Evolutionary conservation across 192 early-diverging fungal species (phyloP).

Genomic region (Coemansia erecta): DNA sequence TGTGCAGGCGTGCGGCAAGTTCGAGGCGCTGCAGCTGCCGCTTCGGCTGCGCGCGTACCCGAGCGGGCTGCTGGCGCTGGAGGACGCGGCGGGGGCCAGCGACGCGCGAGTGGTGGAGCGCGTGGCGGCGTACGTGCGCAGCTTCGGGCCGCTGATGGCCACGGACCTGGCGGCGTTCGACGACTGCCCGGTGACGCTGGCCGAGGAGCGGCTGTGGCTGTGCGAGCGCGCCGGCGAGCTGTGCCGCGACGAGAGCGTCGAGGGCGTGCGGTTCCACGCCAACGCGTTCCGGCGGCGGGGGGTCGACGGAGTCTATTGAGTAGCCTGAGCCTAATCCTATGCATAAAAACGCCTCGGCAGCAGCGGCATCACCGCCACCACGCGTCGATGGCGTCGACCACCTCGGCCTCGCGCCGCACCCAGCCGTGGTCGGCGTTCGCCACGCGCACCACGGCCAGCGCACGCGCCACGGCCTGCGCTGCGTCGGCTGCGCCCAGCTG

Average conservation of each 20-base stretch:
- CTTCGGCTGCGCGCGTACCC: conserved; percentile 74
- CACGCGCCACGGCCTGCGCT: conserved; percentile 18
- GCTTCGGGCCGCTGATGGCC: conserved; percentile 62
- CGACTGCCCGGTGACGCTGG: conserved; percentile 43
- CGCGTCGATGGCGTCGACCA: conserved; percentile 32
- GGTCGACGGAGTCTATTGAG: too few relatives aligned
- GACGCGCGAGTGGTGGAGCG: conserved; percentile 68
- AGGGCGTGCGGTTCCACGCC: conserved; percentile 80
- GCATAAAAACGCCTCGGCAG: neutral
- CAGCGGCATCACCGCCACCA: conserved; percentile 26
- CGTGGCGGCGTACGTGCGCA: conserved; percentile 54
- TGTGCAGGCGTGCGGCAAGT: conserved; percentile 69
- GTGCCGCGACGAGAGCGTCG: conserved; percentile 86
- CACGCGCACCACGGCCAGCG: conserved; percentile 24
- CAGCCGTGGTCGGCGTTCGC: conserved; percentile 49
- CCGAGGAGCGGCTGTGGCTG: conserved; percentile 59
- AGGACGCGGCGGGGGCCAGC: conserved; percentile 58
- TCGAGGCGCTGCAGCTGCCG: conserved; percentile 66
- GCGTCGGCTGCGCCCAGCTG: conserved; percentile 11
- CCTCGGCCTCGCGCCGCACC: conserved; percentile 47
- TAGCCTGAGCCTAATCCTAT: too few relatives aligned
- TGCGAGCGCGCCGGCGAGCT: conserved; percentile 74
- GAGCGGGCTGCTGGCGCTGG: conserved; percentile 78
- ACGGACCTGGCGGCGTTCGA: conserved; percentile 64
- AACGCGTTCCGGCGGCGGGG: conserved; percentile 56